Conservation (phyloP, 2,329 filamentous ascomycete species). For the Dactylellina cionopaga region DNA sequence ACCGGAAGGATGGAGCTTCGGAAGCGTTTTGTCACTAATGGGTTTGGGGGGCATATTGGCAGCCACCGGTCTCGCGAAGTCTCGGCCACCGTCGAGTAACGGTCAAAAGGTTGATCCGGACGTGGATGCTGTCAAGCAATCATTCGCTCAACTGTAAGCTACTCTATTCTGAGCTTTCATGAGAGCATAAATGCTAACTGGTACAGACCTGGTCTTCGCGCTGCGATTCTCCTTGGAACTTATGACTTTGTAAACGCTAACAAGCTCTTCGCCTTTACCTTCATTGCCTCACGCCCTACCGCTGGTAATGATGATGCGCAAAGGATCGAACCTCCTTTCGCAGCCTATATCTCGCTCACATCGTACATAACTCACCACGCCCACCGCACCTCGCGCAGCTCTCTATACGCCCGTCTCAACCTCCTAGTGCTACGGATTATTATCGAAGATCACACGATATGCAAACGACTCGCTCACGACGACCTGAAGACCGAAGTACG, state of each 20-base stretch:
- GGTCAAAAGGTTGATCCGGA: slow-evolving; percentile 65
- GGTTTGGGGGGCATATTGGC: slow-evolving; percentile 59
- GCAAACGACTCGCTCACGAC: slow-evolving; percentile 84
- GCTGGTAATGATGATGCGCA: slow-evolving; percentile 1
- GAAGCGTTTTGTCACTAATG: slow-evolving; percentile 84
- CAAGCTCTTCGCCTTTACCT: slow-evolving; percentile 89
- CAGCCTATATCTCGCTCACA: slow-evolving; percentile 83
- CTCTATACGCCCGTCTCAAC: slow-evolving; percentile 84
- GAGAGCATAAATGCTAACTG: not conserved
- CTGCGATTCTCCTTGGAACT: slow-evolving; percentile 80
- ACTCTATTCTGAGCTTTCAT: not conserved
- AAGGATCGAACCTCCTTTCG: slow-evolving; percentile 73
- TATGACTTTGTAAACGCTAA: slow-evolving; percentile 96
- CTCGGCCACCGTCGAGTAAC: slow-evolving; percentile 61
- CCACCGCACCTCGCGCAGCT: slow-evolving; percentile 79
- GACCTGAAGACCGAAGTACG: slow-evolving; percentile 79
- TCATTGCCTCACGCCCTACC: slow-evolving; percentile 62
- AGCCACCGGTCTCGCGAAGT: slow-evolving; percentile 61
- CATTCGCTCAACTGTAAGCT: slow-evolving; percentile 80
- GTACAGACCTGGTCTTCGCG: slow-evolving; percentile 77
- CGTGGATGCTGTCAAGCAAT: slow-evolving; percentile 80
- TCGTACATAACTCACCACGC: slow-evolving; percentile 96
- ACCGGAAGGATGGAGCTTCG: slow-evolving; percentile 87
- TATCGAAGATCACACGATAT: slow-evolving; percentile 82
- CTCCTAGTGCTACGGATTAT: slow-evolving; percentile 86